Evolutionary conservation across 768 basidiomycete species (phyloP).

Genomic region (Termitomyces heimii): DNA sequence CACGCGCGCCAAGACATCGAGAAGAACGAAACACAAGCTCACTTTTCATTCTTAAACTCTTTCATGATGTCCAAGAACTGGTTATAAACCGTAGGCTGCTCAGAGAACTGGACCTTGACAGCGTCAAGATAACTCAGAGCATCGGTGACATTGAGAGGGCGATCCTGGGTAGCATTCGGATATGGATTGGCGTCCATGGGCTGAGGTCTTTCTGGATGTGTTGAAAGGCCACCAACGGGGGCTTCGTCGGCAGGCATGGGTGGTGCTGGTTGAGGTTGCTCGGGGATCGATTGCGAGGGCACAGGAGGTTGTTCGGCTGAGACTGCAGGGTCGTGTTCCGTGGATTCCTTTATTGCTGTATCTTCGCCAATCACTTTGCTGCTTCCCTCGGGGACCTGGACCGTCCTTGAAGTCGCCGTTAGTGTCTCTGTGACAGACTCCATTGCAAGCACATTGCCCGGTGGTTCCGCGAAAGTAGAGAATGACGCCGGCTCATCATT

Average conservation of each 20-base stretch:
- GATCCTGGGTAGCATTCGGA: conserved; percentile 26
- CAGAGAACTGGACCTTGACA: conserved; percentile 86
- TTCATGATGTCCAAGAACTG: conserved; percentile 97
- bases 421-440: background rate
- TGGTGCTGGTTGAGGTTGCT: conserved; percentile 2
- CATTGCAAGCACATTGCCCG: background rate
- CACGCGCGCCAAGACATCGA: background rate
- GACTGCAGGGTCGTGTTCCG: conserved; percentile 1
- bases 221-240: conserved; percentile 7
- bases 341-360: conserved; percentile 4
- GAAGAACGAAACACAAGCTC: conserved; percentile 23
- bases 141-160: conserved; percentile 92
- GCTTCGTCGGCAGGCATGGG: conserved; percentile 13
- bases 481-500: background rate
- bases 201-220: background rate
- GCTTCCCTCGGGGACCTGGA: conserved; percentile 5
- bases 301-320: conserved; percentile 9
- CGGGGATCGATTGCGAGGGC: conserved; percentile 7
- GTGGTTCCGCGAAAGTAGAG: background rate
- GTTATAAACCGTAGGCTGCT: conserved; percentile 95
- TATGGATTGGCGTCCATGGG: conserved; percentile 26
- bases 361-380: conserved; percentile 9
- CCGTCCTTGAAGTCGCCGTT: background rate
- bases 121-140: conserved; percentile 90
- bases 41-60: conserved; percentile 96